Conservation (phyloP, 208 protist genomes). For the Trypanosoma melophagium region DNA sequence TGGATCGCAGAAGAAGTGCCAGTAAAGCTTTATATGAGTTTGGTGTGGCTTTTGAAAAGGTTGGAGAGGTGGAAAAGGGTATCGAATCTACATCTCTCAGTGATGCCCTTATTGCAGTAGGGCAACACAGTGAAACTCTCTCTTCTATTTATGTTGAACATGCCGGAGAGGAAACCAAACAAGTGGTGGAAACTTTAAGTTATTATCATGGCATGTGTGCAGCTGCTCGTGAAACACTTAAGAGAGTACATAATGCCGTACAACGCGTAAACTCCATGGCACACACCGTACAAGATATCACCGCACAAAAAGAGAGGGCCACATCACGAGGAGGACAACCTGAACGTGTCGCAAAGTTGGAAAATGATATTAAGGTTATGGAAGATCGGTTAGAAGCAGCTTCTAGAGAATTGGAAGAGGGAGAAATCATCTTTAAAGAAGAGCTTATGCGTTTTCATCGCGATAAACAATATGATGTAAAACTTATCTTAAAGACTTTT, state of each 20-base stretch:
- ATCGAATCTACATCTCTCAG: constrained; percentile 33
- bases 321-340: constrained; percentile 31
- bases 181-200: constrained; percentile 79
- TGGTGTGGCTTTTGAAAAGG: constrained; percentile 42
- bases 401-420: constrained; percentile 25
- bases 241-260: constrained; percentile 38
- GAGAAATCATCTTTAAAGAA: constrained; percentile 37
- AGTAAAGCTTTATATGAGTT: constrained; percentile 45
- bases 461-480: constrained; percentile 83
- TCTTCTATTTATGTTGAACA: constrained; percentile 57
- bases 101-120: constrained; percentile 50
- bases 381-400: constrained; percentile 37
- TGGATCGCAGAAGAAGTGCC: constrained; percentile 40
- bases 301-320: constrained; percentile 28
- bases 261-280: constrained; percentile 38
- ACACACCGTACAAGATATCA: constrained; percentile 22
- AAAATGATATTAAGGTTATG: constrained; percentile 32
- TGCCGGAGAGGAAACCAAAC: constrained; percentile 56
- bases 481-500: constrained; percentile 73
- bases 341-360: constrained; percentile 22
- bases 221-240: constrained; percentile 64
- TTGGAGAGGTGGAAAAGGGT: constrained; percentile 59
- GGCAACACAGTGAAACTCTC: constrained; percentile 60
- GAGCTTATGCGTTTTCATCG: constrained; percentile 80
- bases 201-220: constrained; percentile 86